A percentile compares a stretch with the other conserved stretches of the same genome.
Conservation (phyloP, 2,329 filamentous ascomycete species). For the Microcyclosporella mali region DNA sequence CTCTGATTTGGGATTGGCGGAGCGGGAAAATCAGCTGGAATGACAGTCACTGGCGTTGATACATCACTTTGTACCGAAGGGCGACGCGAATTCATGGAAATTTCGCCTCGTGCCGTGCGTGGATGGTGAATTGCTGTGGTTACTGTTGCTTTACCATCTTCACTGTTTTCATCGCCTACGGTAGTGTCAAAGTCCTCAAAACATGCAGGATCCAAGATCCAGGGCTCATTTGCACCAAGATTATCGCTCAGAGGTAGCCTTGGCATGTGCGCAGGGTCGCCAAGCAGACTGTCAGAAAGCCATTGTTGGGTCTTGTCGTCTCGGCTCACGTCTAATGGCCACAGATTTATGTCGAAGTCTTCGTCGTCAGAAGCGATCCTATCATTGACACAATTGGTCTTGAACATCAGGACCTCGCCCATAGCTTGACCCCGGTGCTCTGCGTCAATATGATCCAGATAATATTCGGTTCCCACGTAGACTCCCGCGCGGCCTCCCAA, state of each 20-base stretch:
- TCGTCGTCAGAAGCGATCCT: conserved; percentile 35
- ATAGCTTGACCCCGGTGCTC: conserved; percentile 30
- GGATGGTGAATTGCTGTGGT: not conserved
- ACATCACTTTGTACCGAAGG: too few relatives aligned
- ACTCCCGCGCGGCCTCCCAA: conserved; percentile 12
- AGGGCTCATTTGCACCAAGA: not conserved
- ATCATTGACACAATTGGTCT: conserved; percentile 37
- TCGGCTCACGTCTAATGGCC: conserved; percentile 15
- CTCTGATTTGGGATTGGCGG: too few relatives aligned
- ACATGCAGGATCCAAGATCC: not conserved
- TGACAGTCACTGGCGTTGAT: too few relatives aligned
- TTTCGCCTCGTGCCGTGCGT: too few relatives aligned
- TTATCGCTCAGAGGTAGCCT: not conserved
- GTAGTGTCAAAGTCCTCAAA: not conserved
- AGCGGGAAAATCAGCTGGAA: too few relatives aligned
- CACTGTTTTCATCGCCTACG: not conserved
- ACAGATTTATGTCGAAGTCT: conserved; percentile 44
- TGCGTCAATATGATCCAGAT: conserved; percentile 38
- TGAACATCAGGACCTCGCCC: conserved; percentile 32
- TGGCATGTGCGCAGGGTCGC: not conserved
- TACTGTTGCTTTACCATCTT: not conserved
- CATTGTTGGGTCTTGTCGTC: conserved; percentile 1
- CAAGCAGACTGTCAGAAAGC: conserved; percentile 5
- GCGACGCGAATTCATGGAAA: too few relatives aligned
- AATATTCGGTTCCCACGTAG: conserved; percentile 30